Evolutionary conservation across 129 eudicot species (phyloP).

Genomic region (Smallanthus sonchifolius): DNA sequence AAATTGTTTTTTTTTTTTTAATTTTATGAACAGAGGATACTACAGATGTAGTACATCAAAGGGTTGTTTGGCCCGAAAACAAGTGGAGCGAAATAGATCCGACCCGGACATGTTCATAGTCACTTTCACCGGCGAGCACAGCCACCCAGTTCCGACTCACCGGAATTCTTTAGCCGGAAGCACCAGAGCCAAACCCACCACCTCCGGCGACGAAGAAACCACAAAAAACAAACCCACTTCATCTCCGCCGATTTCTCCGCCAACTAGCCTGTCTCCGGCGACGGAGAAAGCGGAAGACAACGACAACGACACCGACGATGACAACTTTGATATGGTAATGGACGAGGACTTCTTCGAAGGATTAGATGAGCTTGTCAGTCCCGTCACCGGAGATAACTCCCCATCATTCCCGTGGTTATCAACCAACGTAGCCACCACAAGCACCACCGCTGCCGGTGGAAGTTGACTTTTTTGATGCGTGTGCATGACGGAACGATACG

Average conservation of each 20-base stretch:
- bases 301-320: slow-evolving; percentile 25
- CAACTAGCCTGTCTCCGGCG: slow-evolving; percentile 55
- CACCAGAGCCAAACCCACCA: slow-evolving; percentile 62
- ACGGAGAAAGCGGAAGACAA: slow-evolving; percentile 53
- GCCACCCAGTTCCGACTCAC: slow-evolving; percentile 94
- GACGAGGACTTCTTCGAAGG: slow-evolving; percentile 82
- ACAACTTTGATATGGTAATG: slow-evolving; percentile 42
- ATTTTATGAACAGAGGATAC: slow-evolving; percentile 65
- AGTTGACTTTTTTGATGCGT: slow-evolving; percentile 37
- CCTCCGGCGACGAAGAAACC: slow-evolving; percentile 37
- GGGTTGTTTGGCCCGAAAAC: slow-evolving; percentile 96
- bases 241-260: slow-evolving; percentile 52
- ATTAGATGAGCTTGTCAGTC: slow-evolving; percentile 62
- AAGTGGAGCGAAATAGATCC: slow-evolving; percentile 97
- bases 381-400: slow-evolving; percentile 26
- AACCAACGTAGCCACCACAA: slow-evolving; percentile 24
- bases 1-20: background rate
- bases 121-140: slow-evolving; percentile 93
- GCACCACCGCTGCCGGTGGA: slow-evolving; percentile 54
- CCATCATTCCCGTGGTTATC: slow-evolving; percentile 49
- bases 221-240: slow-evolving; percentile 32
- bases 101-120: slow-evolving; percentile 92
- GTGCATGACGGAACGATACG: background rate
- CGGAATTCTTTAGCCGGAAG: slow-evolving; percentile 97
- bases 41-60: slow-evolving; percentile 95